These are phyloP conservation scores for Boletus sp. DNA, from an alignment of 768 basidiomycete genomes.

Conservation along the genomic window DNA sequence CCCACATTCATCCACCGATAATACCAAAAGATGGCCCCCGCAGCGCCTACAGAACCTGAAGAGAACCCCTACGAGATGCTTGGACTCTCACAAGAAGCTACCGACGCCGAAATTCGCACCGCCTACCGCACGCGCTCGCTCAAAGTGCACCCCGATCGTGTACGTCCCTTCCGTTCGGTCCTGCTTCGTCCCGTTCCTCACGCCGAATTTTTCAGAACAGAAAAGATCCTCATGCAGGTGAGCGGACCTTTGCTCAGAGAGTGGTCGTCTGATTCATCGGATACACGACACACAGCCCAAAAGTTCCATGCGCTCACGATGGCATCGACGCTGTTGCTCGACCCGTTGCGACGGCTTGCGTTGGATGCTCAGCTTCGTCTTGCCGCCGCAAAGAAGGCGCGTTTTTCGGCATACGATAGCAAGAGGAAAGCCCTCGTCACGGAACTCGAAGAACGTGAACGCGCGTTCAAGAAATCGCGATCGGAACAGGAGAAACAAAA, in stretches of 20 bases:
- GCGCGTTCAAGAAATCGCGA: constrained; percentile 70
- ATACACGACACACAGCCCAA: constrained; percentile 41
- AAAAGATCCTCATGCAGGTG: constrained; percentile 77
- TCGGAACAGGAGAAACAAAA: constrained; percentile 62
- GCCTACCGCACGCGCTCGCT: constrained; percentile 78
- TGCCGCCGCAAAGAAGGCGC: constrained; percentile 63
- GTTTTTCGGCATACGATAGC: constrained; percentile 66
- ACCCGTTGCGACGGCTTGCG: constrained; percentile 74
- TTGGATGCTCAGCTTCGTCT: constrained; percentile 77
- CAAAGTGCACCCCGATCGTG: constrained; percentile 87
- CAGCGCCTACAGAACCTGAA: constrained; percentile 48
- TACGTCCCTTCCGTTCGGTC: constrained; percentile 36
- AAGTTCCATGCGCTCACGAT: constrained; percentile 85
- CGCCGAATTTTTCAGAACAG: constrained; percentile 52
- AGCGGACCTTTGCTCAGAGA: not conserved
- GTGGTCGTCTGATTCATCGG: not conserved
- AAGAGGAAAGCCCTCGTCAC: constrained; percentile 75
- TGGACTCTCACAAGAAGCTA: constrained; percentile 57
- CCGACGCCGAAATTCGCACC: constrained; percentile 75
- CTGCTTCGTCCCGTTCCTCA: constrained; percentile 11
- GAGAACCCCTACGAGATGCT: constrained; percentile 74
- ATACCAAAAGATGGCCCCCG: constrained; percentile 21
- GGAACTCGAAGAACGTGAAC: constrained; percentile 77
- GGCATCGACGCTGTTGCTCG: constrained; percentile 78
- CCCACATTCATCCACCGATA: too few relatives aligned